These are phyloP conservation scores for Serendipita sp. DNA, from an alignment of 768 basidiomycete species.

Conservation along the genomic window DNA sequence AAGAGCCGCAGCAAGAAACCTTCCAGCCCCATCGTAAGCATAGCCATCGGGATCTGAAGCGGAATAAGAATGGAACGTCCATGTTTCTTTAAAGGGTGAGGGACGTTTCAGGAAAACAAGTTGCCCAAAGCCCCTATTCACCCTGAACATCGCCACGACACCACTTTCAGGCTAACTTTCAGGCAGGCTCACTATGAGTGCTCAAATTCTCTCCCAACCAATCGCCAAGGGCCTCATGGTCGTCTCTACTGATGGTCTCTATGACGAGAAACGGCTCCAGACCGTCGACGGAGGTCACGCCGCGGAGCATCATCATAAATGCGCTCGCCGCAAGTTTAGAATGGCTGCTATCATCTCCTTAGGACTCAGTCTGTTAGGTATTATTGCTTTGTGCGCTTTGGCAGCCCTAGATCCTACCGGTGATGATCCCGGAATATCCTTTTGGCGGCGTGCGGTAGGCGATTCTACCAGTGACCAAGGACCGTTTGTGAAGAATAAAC, in stretches of 20 bases:
- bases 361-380: neutral
- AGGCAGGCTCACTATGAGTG: neutral
- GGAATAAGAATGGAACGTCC: neutral
- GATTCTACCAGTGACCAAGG: neutral
- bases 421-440: neutral
- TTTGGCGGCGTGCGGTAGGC: slow-evolving; percentile 1
- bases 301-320: neutral
- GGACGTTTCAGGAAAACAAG: neutral
- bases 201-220: neutral
- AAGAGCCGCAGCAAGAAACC: neutral
- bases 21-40: neutral
- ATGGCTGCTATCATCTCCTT: neutral
- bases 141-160: neutral
- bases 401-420: neutral
- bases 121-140: neutral
- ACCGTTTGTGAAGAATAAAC: slow-evolving; percentile 12
- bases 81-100: neutral
- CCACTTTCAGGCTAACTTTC: neutral
- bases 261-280: neutral
- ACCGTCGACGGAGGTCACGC: neutral
- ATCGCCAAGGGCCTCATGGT: neutral
- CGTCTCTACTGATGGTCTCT: neutral
- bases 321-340: neutral
- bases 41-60: neutral
- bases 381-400: neutral